Base-by-base conservation (phyloP, 1,139 yeast species). In the Yamadazyma oceani region DNA sequence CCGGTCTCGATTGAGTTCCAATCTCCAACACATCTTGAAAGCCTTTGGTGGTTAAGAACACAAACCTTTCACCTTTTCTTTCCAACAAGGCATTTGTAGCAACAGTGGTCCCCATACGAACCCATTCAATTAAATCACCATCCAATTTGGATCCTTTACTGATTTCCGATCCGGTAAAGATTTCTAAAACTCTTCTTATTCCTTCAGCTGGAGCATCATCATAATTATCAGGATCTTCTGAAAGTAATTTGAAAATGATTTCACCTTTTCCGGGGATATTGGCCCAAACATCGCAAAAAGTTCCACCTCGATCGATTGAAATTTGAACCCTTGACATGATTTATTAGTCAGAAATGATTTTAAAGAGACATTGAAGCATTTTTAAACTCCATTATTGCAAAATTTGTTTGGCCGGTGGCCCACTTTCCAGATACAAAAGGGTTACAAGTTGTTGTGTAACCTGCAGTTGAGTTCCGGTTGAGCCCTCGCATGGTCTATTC, bases 201-300 rank as follows among this genome's bases (percentile, higher is more conserved):
- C 96, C 97, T 62, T 89, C 97, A 12, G 90, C 71, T 4, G 95
- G 95, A 1, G 97, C 96, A 68, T 90, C 97, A 4, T 70, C 64
- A 56, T 90, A 89, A 62, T 89, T 89, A 31, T 73, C 66, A 0
- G 96, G 95, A 55, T 90, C 96, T 6, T 85, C 96, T 1, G 96
- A 87, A 19, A 90, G 68, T 29, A 89, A 64, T 59, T 89, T 89
- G 51, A 77, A 69, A 1, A 65, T 69, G 34, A 54, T 54, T 44
- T 71, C 75, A 3, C 51, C 51, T 31, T 62, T 63, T 11, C 58
- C 60, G 0, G 73, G 72, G 36, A 66, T 65, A 41, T 82, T 71
- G 4, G 83, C 80, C 22, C 75, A 69, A 57, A 89, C 78, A 55
- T 88, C 96, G 5, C 96, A 87, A 64, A 88, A 88, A 0, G 96